phyloP scores from a whole-genome alignment of 345 rosid species.

The Arabidopsis thaliana region DNA sequence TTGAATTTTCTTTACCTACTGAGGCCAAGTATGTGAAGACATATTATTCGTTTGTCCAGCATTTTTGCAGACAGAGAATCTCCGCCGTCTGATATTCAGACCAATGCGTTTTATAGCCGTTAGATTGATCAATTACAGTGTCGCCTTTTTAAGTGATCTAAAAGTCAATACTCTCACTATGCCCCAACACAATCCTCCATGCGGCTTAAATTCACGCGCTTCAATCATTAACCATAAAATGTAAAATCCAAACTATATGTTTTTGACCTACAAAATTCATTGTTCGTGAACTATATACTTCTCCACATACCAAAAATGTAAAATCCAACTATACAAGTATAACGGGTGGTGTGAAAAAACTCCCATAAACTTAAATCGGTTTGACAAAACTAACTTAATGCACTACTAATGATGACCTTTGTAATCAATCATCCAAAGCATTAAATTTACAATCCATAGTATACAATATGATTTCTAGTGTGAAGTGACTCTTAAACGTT shows the following conservation, averaged over 20 bases:
- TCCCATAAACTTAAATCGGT: background rate
- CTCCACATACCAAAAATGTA: background rate
- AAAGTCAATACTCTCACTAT: background rate
- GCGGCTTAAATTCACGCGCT: slow-evolving; percentile 11
- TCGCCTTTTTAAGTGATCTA: slow-evolving; percentile 19
- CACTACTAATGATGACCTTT: background rate
- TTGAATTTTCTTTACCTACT: background rate
- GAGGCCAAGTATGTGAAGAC: background rate
- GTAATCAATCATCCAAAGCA: slow-evolving; percentile 13
- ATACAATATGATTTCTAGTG: slow-evolving; percentile 18
- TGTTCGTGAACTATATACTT: background rate
- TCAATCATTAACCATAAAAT: slow-evolving; percentile 6
- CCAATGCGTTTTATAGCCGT: background rate
- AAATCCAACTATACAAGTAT: background rate
- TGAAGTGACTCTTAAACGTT: slow-evolving; percentile 40
- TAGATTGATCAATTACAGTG: background rate
- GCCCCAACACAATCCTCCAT: background rate
- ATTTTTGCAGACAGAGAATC: slow-evolving; percentile 1
- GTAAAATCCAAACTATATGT: no score
- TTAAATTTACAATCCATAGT: slow-evolving; percentile 9
- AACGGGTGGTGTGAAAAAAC: background rate
- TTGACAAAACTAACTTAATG: background rate
- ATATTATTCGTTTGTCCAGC: background rate
- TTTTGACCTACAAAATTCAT: background rate
- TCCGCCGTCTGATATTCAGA: background rate